Evolutionary conservation across 2,329 filamentous ascomycete genomes (phyloP), one percentile per base, ranked within the genome.

Genomic region (Arthrobotrys sinensis): DNA sequence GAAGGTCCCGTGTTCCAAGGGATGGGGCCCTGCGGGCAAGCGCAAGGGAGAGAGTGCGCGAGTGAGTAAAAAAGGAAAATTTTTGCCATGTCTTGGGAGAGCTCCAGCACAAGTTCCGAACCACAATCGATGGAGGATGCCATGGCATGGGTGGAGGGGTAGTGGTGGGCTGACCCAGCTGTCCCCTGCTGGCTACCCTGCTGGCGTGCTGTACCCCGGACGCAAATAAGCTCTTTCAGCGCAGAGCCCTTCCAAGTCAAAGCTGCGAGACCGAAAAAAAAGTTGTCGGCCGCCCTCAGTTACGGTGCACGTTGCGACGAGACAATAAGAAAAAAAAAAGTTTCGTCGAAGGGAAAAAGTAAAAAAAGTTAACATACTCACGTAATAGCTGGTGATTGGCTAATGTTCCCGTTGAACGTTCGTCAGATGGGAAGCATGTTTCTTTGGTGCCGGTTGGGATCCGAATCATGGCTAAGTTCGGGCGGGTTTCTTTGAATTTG

Each of bases 391-490:
- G 53, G 50, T 68, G 60, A 78, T 78, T 78, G 75, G 75, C 45
- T 72, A 72, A 78, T 78, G 75, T 71, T 71, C 52, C 75, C 75
- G 75, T 71, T 65, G 75, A 78, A 77, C 67, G 28, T 78, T 78
- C 73, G 73, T 78, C 73, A 71, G 73, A 66, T 62, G 73, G 53
- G 60, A 76, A 66, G 60, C 73, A 78, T 72, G 75, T 64, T 78
- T 78, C 63, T 53, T 57, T 66, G 73, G 73, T 50, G 60, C 75
- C 67, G 67, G 73, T 66, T 70, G 36, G 21, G 50, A 77, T 66
- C 73, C 73, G 65, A 71, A 66, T 77, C 70, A 73, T 66, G 48
- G 60, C 34, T 62, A 50, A 21, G 21, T 38, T 70, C 4, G 43
- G 68, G 43, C 68, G 53, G 53, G 16, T 60, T 60, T 60, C 55